Percentiles rank a stretch among this genome's conserved stretches.
phyloP scores from a whole-genome alignment of 345 rosid genomes.

The Pistacia integerrima region DNA sequence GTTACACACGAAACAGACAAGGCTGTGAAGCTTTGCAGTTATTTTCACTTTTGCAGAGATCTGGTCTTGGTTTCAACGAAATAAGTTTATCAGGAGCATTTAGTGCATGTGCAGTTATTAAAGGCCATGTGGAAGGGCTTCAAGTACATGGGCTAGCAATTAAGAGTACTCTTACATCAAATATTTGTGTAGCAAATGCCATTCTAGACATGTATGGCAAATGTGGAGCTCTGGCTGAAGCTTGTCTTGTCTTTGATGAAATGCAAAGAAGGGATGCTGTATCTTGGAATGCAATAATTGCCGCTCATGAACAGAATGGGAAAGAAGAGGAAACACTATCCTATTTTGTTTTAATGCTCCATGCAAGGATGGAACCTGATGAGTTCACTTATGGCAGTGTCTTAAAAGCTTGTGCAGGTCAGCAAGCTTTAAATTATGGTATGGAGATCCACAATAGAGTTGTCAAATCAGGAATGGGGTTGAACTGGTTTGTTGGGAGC shows the following conservation, averaged over 20 bases:
- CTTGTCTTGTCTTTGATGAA: slow-evolving; percentile 57
- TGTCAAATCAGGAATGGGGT: slow-evolving; percentile 73
- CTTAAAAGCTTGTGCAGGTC: slow-evolving; percentile 77
- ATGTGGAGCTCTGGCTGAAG: slow-evolving; percentile 78
- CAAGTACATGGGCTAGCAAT: slow-evolving; percentile 69
- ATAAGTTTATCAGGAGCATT: slow-evolving; percentile 85
- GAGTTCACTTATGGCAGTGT: slow-evolving; percentile 94
- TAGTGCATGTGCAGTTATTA: slow-evolving; percentile 75
- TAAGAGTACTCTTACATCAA: slow-evolving; percentile 49
- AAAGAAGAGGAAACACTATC: slow-evolving; percentile 54
- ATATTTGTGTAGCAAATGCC: slow-evolving; percentile 78
- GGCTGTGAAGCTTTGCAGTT: slow-evolving; percentile 64
- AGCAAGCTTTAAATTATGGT: slow-evolving; percentile 56
- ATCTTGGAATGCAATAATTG: slow-evolving; percentile 91
- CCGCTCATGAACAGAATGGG: slow-evolving; percentile 84
- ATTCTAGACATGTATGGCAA: slow-evolving; percentile 92
- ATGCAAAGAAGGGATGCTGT: slow-evolving; percentile 80
- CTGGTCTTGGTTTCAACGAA: slow-evolving; percentile 73
- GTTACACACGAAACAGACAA: slow-evolving; percentile 56
- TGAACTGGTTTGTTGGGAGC: slow-evolving; percentile 66
- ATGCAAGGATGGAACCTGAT: slow-evolving; percentile 69
- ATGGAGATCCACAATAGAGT: slow-evolving; percentile 70
- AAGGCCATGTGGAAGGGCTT: slow-evolving; percentile 64
- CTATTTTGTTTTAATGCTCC: slow-evolving; percentile 68
- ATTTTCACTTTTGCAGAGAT: slow-evolving; percentile 52